Base-by-base conservation (phyloP, 768 basidiomycete species). In the Tubosaeta sp. region DNA sequence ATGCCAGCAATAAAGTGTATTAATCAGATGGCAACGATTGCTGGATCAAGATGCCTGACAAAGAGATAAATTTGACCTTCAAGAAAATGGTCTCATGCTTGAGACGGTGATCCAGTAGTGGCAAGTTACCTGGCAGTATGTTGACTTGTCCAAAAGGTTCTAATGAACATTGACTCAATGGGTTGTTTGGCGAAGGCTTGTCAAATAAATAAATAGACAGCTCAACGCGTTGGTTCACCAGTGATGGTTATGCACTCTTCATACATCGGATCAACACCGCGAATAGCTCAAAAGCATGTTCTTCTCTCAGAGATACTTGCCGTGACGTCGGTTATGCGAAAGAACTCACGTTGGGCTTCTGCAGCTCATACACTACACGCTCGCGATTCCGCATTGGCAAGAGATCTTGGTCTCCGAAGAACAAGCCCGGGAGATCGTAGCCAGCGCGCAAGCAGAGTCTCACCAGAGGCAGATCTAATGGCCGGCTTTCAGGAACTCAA, bases 261-360 rank as follows among this genome's bases (percentile, higher is more conserved):
- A 29, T 32, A 54, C 43, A 34, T 32, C 27, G 52, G 26, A 45
- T 52, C 62, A 44, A 57, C 53, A 10, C 38, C 56, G 13, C 56
- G 45, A 48, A 76, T 83, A 50, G 80, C 85, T n/a, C 69, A 74
- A 43, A 85, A 84, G 53, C 88, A 93, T 78, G 80, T 97, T 39
- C 69, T 98, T 32, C 83, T 89, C 55, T 87, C 93, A 39, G 94
- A 98, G 75, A 88, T 97, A 55, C 79, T 94, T 46, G 77, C 90
- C 16, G 91, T 98, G 59, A 97, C 93, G 33, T 88, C 91, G 2
- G 80, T 84, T 17, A 98, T 99, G 95, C 89, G 95, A 69, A 92
- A 94, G 76, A 98, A 98, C 72, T 93, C 95, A 43, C 83, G 97
- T 41, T 97, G 95, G 95, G 88, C 95, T 16, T 83, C 88, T 12